A percentile compares a stretch with the other conserved stretches of the same genome.
Evolutionary conservation across 2,329 filamentous ascomycete genomes (phyloP).

Genomic region (Diplocarpon mali): DNA sequence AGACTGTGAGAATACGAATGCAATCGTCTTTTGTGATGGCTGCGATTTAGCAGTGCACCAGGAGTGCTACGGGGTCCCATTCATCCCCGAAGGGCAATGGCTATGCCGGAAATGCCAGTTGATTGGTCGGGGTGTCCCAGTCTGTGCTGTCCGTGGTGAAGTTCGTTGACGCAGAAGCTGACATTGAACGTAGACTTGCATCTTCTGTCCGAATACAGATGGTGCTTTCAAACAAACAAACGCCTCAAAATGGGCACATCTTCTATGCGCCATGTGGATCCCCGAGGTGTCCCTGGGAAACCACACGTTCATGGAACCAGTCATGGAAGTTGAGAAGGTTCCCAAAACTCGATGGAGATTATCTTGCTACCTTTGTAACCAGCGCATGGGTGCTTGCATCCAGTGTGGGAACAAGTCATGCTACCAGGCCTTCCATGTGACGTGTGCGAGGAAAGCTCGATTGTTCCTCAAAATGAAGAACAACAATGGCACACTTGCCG

Average conservation of each 20-base stretch:
- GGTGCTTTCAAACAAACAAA: slow-evolving; percentile 98
- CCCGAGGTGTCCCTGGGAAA: slow-evolving; percentile 94
- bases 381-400: slow-evolving; percentile 96
- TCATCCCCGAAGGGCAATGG: slow-evolving; percentile 98
- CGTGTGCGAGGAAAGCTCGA: slow-evolving; percentile 78
- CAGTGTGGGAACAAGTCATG: slow-evolving; percentile 97
- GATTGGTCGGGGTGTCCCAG: slow-evolving; percentile 80
- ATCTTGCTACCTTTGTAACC: slow-evolving; percentile 91
- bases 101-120: slow-evolving; percentile 93
- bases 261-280: slow-evolving; percentile 97
- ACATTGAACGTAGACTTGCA: slow-evolving; percentile 56
- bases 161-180: slow-evolving; percentile 6
- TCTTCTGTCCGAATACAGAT: slow-evolving; percentile 96
- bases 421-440: slow-evolving; percentile 95
- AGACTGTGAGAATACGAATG: slow-evolving; percentile 98
- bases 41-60: slow-evolving; percentile 97
- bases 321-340: slow-evolving; percentile 96
- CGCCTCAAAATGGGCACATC: slow-evolving; percentile 89
- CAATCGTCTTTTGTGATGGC: slow-evolving; percentile 97
- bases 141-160: slow-evolving; percentile 30
- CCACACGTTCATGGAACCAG: slow-evolving; percentile 94
- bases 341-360: slow-evolving; percentile 90
- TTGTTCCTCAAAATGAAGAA: slow-evolving; percentile 97
- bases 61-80: slow-evolving; percentile 96
- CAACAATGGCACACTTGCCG: slow-evolving; percentile 64